Evolutionary conservation across 176 grass and related monocot genomes (phyloP), one percentile per base, ranked within the genome.

Genomic region (Otatea glauca): DNA sequence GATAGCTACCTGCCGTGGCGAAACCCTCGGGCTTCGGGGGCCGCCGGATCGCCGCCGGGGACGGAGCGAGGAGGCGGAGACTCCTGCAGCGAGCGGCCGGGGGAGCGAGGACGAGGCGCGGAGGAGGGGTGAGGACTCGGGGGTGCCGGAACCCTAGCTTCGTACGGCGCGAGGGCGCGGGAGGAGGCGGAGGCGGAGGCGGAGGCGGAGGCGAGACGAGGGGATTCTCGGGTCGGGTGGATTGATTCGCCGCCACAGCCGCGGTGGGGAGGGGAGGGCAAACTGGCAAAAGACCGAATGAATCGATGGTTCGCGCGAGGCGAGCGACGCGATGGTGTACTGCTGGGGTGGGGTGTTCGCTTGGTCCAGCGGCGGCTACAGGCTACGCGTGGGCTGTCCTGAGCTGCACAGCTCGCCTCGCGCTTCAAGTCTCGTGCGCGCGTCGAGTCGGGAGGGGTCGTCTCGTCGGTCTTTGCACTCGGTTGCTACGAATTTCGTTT

Each of bases 1-100:
- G 43, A 32, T 12, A 72, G 54, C 24, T 90, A 86, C 88, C 88
- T 90, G 84, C 72, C 53, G 67, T 16, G 79, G 80, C 20, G 39
- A 64, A 73, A 50, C 79, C 45, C 56, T 90, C 72, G 78, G 72
- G 84, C 77, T 59, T 62, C 58, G 71, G 79, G 35, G 56, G 4
- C 34, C 34, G 74, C 79, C 72, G 23, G 83, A 86, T 81, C 77
- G 70, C 41, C 72, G 88, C 47, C 25, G 88, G 64, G 60, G 43
- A 55, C 32, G 68, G 35, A 15, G 55, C 45, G 35, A 15, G 55
- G 68, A 43, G 59, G 12, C 25, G 10, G 62, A 20, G n/a, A 24
- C 13, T 32, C n/a, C 45, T 59, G 54, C 29, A 13, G 23, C 55
- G 66, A 23, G 75, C 66, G 11, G 59, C 15, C 66, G 24, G 39